These are phyloP conservation scores for Scheffersomyces segobiensis DNA, from an alignment of 1,139 yeast species.

Conservation along the genomic window DNA sequence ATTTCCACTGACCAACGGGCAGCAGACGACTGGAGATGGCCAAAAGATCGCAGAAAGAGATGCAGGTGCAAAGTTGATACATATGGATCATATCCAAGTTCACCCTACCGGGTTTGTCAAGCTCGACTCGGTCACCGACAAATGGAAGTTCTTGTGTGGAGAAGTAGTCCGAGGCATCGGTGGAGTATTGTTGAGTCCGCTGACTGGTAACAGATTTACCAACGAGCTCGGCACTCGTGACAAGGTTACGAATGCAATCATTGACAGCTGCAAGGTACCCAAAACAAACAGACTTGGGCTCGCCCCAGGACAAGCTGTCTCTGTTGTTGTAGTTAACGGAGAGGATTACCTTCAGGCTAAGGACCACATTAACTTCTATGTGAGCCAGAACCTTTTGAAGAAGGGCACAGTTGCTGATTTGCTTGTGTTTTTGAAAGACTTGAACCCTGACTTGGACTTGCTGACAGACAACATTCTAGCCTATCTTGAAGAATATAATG, in stretches of 20 bases:
- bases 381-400: slow-evolving; percentile 25
- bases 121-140: slow-evolving; percentile 10
- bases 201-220: slow-evolving; percentile 32
- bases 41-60: slow-evolving; percentile 34
- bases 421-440: slow-evolving; percentile 8
- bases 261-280: slow-evolving; percentile 20
- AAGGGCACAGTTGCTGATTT: slow-evolving; percentile 26
- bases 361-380: slow-evolving; percentile 32
- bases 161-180: slow-evolving; percentile 41
- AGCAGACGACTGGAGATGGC: slow-evolving; percentile 40
- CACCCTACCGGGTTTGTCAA: slow-evolving; percentile 44
- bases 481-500: slow-evolving; percentile 15
- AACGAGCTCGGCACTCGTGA: slow-evolving; percentile 39
- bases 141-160: slow-evolving; percentile 39
- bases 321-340: slow-evolving; percentile 27
- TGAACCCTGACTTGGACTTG: slow-evolving; percentile 15
- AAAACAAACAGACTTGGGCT: slow-evolving; percentile 10
- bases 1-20: slow-evolving; percentile 39
- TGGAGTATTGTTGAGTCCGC: slow-evolving; percentile 34
- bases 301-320: slow-evolving; percentile 15
- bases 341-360: slow-evolving; percentile 28
- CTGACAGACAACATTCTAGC: slow-evolving; percentile 8
- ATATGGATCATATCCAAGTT: slow-evolving; percentile 40
- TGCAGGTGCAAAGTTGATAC: slow-evolving; percentile 30
- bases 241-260: slow-evolving; percentile 27